Conservation (phyloP, 306 rosid species). For the Fragaria vesca region DNA sequence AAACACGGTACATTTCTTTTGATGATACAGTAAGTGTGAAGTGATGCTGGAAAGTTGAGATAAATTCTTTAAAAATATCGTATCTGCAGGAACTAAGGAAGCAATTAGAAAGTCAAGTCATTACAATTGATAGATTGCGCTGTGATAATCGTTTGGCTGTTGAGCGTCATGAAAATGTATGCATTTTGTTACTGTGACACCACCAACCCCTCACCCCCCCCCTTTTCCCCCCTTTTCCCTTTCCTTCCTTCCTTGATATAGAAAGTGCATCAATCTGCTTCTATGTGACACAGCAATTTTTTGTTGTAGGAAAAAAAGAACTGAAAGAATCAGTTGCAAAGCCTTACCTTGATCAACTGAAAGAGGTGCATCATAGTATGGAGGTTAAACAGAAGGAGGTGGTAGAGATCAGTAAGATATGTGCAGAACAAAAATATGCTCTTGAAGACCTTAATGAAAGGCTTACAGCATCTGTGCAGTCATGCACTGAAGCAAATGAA, state of each 20-base stretch:
- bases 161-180: slow-evolving; percentile 71
- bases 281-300: background rate
- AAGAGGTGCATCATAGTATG: slow-evolving; percentile 53
- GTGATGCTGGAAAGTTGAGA: background rate
- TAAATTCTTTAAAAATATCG: slow-evolving; percentile 4
- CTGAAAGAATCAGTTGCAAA: slow-evolving; percentile 60
- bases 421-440: slow-evolving; percentile 69
- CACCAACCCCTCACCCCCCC: too few relatives aligned
- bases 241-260: background rate
- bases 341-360: slow-evolving; percentile 60
- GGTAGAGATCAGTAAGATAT: slow-evolving; percentile 51
- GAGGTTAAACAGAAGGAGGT: slow-evolving; percentile 75
- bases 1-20: slow-evolving; percentile 51
- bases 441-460: slow-evolving; percentile 80
- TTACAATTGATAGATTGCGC: slow-evolving; percentile 55
- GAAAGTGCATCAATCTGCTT: background rate
- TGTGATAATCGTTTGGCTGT: slow-evolving; percentile 55
- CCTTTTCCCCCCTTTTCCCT: background rate
- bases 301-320: slow-evolving; percentile 65
- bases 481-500: slow-evolving; percentile 84
- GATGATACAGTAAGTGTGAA: slow-evolving; percentile 6
- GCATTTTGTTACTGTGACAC: slow-evolving; percentile 22
- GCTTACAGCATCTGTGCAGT: slow-evolving; percentile 76
- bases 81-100: slow-evolving; percentile 80
- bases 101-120: slow-evolving; percentile 83